Base-by-base conservation (phyloP, 257 asterid genomes). In the Nicotiana otophora region DNA sequence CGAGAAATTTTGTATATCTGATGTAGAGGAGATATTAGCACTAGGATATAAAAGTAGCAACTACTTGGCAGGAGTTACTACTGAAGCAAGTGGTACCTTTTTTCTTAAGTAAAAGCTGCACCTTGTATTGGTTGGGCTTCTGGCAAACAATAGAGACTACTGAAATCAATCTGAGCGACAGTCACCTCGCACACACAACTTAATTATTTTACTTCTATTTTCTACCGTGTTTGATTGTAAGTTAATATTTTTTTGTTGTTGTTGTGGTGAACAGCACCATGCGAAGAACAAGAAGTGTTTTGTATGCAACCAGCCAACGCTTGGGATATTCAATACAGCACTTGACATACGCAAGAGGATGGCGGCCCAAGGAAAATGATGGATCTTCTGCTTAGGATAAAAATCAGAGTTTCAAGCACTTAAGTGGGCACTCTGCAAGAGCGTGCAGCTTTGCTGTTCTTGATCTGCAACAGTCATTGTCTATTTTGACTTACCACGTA, bases 231-330 rank as follows among this genome's bases (percentile, higher is more conserved):
- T 0, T 4, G 10, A 48, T 74, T 48, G 58, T 42, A 74, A 14
- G 42, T 72, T 72, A 15, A 26, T 51, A 42, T 23, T 8, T 74
- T 42, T 26, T 10, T 48, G n/a, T 15, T 48, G 39, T 84, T 62
- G 74, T 55, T 80, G 74, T 84, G 69, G 61, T 65, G 84, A 62
- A 82, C 97, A 96, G 99, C 99, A 96, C 84, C 98, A 96, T 87
- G 93, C 96, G 54, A 94, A 81, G 83, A 96, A 90, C 30, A 96
- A 96, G 91, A 96, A 94, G 93, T 96, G 99, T 93, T 96, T 90
- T 76, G 98, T 96, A 12, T 94, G 99, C 95, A 89, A 96, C 88
- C 91, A 96, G 91, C 97, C 96, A n/a, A 96, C 99, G 10, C 88
- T 87, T 79, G 99, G 99, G 82, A 92, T 94, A 85, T 96, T 94